Percentiles rank a stretch among this genome's conserved stretches.
Evolutionary conservation across 2,329 filamentous ascomycete species (phyloP).

Genomic region (Epichloe glyceriae): DNA sequence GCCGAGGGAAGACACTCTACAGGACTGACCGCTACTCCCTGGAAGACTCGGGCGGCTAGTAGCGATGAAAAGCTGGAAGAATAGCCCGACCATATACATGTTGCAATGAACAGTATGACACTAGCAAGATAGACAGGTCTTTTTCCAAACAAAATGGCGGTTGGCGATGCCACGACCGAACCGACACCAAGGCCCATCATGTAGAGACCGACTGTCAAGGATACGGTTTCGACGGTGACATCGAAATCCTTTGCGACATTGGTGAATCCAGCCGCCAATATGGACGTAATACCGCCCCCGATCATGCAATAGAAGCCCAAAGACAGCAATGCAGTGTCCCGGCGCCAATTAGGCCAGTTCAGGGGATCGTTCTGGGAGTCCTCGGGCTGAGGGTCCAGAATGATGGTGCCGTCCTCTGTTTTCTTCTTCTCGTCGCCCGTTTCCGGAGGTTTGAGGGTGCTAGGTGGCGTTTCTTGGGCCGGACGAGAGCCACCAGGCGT

Average conservation of each 20-base stretch:
- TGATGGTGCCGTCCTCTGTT: constrained; percentile 69
- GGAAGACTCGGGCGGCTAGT: constrained; percentile 69
- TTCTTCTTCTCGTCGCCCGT: constrained; percentile 48
- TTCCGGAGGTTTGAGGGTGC: constrained; percentile 6
- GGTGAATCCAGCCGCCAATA: constrained; percentile 81
- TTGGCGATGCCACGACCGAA: constrained; percentile 73
- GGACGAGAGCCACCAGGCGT: constrained; percentile 15
- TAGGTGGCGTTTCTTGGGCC: constrained; percentile 4
- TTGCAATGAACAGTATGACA: constrained; percentile 62
- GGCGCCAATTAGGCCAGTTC: constrained; percentile 76
- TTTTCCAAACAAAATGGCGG: constrained; percentile 83
- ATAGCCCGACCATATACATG: constrained; percentile 73
- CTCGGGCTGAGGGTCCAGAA: constrained; percentile 84
- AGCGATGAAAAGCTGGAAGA: constrained; percentile 72
- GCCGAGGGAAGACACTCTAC: constrained; percentile 89
- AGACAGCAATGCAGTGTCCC: constrained; percentile 67
- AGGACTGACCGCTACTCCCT: constrained; percentile 77
- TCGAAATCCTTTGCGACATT: constrained; percentile 55
- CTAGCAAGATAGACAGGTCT: constrained; percentile 76
- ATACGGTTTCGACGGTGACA: constrained; percentile 58
- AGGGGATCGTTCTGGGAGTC: constrained; percentile 83
- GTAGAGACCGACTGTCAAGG: constrained; percentile 80
- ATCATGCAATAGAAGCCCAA: constrained; percentile 88
- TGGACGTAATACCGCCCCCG: constrained; percentile 81
- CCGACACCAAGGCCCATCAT: constrained; percentile 89